Conservation (phyloP, 1,284 basidiomycete species). For the Apiotrichum mycotoxinovorans region DNA sequence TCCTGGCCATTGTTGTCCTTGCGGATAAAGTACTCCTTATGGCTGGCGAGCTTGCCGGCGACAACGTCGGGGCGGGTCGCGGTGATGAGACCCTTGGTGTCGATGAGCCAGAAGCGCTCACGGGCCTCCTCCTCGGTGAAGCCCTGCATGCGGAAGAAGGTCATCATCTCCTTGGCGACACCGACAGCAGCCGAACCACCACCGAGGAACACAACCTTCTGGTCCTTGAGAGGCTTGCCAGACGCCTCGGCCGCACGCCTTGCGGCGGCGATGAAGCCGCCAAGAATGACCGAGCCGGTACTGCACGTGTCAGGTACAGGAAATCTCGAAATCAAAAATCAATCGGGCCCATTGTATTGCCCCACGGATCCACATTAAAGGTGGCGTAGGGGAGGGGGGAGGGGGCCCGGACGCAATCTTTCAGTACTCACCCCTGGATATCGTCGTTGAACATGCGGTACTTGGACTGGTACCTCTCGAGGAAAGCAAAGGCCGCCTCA, state of each 20-base stretch:
- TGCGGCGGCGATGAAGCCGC: conserved; percentile 85
- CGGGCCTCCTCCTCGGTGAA: conserved; percentile 74
- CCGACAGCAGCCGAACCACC: conserved; percentile 53
- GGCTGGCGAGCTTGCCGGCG: conserved; percentile 65
- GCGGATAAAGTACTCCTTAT: conserved; percentile 79
- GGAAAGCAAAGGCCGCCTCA: conserved; percentile 78
- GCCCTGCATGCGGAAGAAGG: conserved; percentile 76
- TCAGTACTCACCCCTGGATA: conserved; percentile 57
- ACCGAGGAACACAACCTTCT: conserved; percentile 80
- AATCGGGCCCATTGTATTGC: too few species aligned
- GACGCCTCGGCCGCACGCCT: conserved; percentile 69
- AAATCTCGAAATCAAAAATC: background rate
- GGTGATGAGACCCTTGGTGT: conserved; percentile 77
- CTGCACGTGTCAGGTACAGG: conserved; percentile 54
- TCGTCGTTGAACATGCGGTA: conserved; percentile 89
- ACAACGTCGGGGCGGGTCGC: conserved; percentile 58
- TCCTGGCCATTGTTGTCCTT: conserved; percentile 71
- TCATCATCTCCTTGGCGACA: conserved; percentile 81
- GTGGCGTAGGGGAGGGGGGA: too few species aligned
- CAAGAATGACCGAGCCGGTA: conserved; percentile 86
- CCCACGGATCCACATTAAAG: too few species aligned
- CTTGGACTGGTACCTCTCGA: conserved; percentile 66
- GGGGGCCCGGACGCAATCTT: background rate
- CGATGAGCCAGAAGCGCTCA: conserved; percentile 73
- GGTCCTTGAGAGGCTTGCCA: conserved; percentile 64